Evolutionary conservation across 176 grass and related monocot species (phyloP), one percentile per base, ranked within the genome.

Genomic region (Phyllostachys edulis): DNA sequence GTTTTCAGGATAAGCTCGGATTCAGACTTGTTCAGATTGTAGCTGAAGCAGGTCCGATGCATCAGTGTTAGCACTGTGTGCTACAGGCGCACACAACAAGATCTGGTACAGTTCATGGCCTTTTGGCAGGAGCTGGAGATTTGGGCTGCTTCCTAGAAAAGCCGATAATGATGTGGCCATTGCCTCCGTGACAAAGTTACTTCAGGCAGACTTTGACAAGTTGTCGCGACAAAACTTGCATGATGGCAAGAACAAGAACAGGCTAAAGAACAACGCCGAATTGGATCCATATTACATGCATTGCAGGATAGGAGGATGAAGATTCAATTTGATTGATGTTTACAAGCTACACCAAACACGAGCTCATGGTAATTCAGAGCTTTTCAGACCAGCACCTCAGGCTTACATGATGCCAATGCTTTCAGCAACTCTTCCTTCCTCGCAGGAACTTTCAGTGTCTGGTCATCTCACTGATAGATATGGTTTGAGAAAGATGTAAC

Each of bases 271-370:
- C 85, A 87, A 55, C 8, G 41, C 62, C 37, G 16, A 40, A 36
- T 87, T 80, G 85, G 85, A 80, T 27, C 74, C 75, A 80, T 62
- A 4, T 63, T 78, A 40, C 80, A 86, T 68, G 42, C 44, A 76
- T 60, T 23, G 67, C 69, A 67, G 47, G 72, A 18, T 47, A 47
- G 18, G 63, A 20, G 46, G 79, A 82, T 40, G 45, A 72, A n/a
- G 59, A 49, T 86, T 41, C 73, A 15, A 40, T 15, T 77, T 27
- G 49, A 20, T 67, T 78, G 47, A n/a, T 83, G 79, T 51, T 86
- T 82, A 86, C 79, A 79, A 29, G 79, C 21, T 50, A 73, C 74
- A 77, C 73, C 38, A 73, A 78, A 52, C 88, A 90, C 88, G 67
- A 86, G 79, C 67, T 73, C 73, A 78, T 86, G 79, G 67, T 51